A percentile compares a stretch with the other conserved stretches of the same genome.
Evolutionary conservation across 2,329 filamentous ascomycete species (phyloP).

Genomic region (Pseudogymnoascus sp.): DNA sequence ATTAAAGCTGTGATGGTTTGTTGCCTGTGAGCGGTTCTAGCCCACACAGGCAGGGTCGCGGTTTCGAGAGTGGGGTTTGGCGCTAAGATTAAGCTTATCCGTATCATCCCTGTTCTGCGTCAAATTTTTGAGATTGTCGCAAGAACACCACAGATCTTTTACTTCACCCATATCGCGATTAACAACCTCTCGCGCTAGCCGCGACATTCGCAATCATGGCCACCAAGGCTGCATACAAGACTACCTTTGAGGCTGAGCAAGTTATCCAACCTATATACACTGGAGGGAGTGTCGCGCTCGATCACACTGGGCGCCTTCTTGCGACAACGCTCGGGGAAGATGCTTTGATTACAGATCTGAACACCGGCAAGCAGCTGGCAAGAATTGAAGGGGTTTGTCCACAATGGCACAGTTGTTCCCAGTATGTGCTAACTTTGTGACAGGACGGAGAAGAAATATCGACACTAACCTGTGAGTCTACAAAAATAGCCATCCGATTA

Average conservation of each 20-base stretch:
- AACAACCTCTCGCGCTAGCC: background rate
- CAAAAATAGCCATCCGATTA: conserved; percentile 6
- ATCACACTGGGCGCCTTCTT: conserved; percentile 72
- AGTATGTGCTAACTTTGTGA: conserved; percentile 21
- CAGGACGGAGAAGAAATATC: conserved; percentile 77
- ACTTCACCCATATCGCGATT: background rate
- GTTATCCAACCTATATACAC: conserved; percentile 92
- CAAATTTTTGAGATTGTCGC: conserved; percentile 9
- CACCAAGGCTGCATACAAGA: conserved; percentile 61
- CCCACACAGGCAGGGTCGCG: background rate
- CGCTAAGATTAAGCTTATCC: conserved; percentile 12
- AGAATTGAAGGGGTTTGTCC: conserved; percentile 73
- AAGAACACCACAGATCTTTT: conserved; percentile 9
- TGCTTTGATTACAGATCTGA: conserved; percentile 77
- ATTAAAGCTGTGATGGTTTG: background rate
- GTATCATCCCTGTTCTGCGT: conserved; percentile 8
- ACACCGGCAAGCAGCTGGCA: conserved; percentile 73
- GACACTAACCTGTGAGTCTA: conserved; percentile 53
- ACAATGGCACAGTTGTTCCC: conserved; percentile 10
- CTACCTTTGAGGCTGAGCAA: conserved; percentile 77
- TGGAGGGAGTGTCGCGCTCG: conserved; percentile 78
- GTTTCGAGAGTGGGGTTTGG: conserved; percentile 6
- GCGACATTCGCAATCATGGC: conserved; percentile 43
- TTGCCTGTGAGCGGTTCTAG: background rate
- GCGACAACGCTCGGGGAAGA: conserved; percentile 90